Base-by-base conservation (phyloP, 768 basidiomycete genomes). In the Tricholoma sp. region DNA sequence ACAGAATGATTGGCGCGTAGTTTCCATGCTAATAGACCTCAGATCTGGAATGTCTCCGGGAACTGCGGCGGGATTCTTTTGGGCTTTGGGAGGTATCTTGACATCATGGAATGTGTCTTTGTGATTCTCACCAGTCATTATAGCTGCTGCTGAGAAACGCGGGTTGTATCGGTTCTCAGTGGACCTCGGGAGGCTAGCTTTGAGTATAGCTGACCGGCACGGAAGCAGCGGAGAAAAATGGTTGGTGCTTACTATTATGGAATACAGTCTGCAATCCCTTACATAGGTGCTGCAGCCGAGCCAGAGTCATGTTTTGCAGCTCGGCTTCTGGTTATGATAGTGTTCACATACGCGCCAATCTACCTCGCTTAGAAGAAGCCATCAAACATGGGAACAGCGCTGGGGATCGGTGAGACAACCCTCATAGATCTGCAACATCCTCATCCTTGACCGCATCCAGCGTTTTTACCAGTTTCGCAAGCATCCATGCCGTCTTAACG, bases 11-110 rank as follows among this genome's bases (percentile, higher is more conserved):
- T 61, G 21, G 3, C 8, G 35, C 10, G 14, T 19, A 50, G 35
- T 34, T 19, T 39, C 24, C 49, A n/a, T 50, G 6, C 50, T 47
- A 58, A n/a, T 18, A 27, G 31, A 60, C 4, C 12, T 35, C 54
- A 88, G 85, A 24, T 81, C 78, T 55, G 88, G 87, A 5, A 85
- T 90, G 76, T 79, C 83, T 6, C 79, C 86, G 14, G 85, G 85
- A 4, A 83, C 85, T 7, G 82, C 85, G 0, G 69, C 86, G 16
- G 88, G 88, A 5, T 86, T 90, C 69, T 86, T 89, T 64, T 89
- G 84, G 85, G 80, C 83, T 12, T 71, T 86, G 5, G 82, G 81
- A 66, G 84, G 85, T 85, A 63, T 43, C 19, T 54, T 39, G n/a
- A n/a, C 11, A 32, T 21, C n/a, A 21, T 43, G 10, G 27, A 39